Evolutionary conservation across 345 rosid genomes (phyloP).

Genomic region (Capsella bursapastoris): DNA sequence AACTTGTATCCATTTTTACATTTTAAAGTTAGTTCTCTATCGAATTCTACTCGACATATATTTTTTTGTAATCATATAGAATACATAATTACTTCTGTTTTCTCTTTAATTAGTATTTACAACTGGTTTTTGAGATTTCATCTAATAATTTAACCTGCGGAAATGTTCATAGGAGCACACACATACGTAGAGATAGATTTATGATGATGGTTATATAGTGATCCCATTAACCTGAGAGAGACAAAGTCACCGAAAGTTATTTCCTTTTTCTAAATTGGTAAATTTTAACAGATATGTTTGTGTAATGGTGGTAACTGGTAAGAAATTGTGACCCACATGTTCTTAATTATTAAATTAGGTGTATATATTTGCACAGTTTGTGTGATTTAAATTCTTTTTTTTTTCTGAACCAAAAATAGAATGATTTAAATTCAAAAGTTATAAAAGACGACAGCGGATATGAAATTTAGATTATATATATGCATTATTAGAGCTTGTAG

Average conservation of each 20-base stretch:
- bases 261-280: conserved; percentile 12
- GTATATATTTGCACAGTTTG: neutral
- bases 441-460: neutral
- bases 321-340: conserved; percentile 18
- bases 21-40: neutral
- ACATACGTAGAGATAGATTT: neutral
- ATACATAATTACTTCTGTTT: neutral
- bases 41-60: neutral
- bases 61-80: too few species aligned
- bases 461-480: neutral
- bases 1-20: neutral
- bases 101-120: neutral
- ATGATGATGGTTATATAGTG: neutral
- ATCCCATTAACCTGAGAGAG: conserved; percentile 14
- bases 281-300: conserved; percentile 6
- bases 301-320: conserved; percentile 17
- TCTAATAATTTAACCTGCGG: neutral
- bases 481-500: neutral
- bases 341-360: neutral
- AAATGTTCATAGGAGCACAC: neutral
- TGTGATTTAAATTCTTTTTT: neutral
- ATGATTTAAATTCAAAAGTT: neutral
- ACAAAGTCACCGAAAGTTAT: conserved; percentile 37
- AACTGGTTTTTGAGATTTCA: neutral
- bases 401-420: too few species aligned